Base-by-base conservation (phyloP, 2,329 filamentous ascomycete genomes). In the Paecilomyces dactylethromorphus region DNA sequence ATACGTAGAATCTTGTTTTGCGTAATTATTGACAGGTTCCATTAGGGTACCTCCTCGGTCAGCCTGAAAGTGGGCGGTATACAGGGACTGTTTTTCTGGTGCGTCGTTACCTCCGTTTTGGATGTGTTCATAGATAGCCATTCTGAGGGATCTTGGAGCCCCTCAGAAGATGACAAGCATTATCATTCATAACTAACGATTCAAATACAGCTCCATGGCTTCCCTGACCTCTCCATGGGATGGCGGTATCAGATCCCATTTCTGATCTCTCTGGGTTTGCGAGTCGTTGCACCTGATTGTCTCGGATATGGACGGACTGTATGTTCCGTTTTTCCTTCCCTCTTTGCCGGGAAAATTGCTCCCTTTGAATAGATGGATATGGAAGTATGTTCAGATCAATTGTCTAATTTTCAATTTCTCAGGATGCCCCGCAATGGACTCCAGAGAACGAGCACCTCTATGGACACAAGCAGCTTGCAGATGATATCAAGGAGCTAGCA, bases 241-340 rank as follows among this genome's bases (percentile, higher is more conserved):
- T 97, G 93, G 93, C 87, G 92, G 62, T 88, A 90, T 75, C 92
- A 97, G 74, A 89, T 97, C 60, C 92, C 92, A 0, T 76, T 85
- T 65, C 82, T 97, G 22, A 74, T 89, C 33, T 81, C 86, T 5
- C 79, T 91, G 58, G 88, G 88, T 22, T 84, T 93, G 64, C 85
- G 89, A 58, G 91, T 96, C 57, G 85, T 97, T 24, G 90, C 86
- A 11, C 89, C 91, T 0, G 91, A 97, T 74, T 87, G 92, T 81
- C 83, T 96, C 66, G 93, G 93, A 62, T 97, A 94, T 72, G 90
- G 89, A 26, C 83, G 85, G 59, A 94, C 90, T 26, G 88, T 83
- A 71, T 61, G 70, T 56, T 32, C 45, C 26, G 21, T 33, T 53
- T 26, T 26, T 57, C 32, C 35, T 54, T 10, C 26, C 18, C 24